Conservation (phyloP, 2,329 filamentous ascomycete genomes). For the Apiospora hydei region DNA sequence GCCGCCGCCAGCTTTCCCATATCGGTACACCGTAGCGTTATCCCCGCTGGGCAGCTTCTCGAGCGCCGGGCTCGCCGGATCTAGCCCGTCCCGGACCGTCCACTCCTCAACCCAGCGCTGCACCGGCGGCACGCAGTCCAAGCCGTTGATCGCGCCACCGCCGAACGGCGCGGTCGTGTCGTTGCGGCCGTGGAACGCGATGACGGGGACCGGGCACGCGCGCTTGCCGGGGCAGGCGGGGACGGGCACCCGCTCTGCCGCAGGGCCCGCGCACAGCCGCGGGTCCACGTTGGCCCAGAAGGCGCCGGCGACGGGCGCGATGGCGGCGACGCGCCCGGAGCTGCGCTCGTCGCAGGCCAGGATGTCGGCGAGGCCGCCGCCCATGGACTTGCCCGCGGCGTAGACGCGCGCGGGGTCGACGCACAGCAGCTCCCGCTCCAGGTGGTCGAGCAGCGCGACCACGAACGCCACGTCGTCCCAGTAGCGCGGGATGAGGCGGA, state of each 20-base stretch:
- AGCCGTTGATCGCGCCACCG: conserved; percentile 45
- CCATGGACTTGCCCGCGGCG: conserved; percentile 29
- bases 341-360: conserved; percentile 27
- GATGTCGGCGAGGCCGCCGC: conserved; percentile 27
- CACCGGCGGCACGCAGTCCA: conserved; percentile 50
- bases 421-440: conserved; percentile 30
- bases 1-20: not conserved
- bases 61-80: not conserved
- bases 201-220: conserved; percentile 36
- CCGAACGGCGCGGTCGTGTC: conserved; percentile 53
- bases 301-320: conserved; percentile 28
- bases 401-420: conserved; percentile 30
- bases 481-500: conserved; percentile 23
- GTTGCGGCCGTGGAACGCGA: conserved; percentile 55
- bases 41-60: conserved; percentile 6
- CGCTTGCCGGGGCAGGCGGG: conserved; percentile 7
- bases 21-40: conserved; percentile 20
- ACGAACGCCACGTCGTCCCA: conserved; percentile 29
- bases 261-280: not conserved
- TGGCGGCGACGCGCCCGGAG: conserved; percentile 28
- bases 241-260: not conserved
- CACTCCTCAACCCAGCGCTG: conserved; percentile 44
- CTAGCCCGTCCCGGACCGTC: conserved; percentile 36
- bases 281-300: conserved; percentile 32
- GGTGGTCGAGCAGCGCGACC: conserved; percentile 30